Percentiles rank a stretch among this genome's conserved stretches.
These are phyloP conservation scores for Rhizophagus prolifer DNA, from an alignment of 192 early-diverging fungal species.

Conservation along the genomic window DNA sequence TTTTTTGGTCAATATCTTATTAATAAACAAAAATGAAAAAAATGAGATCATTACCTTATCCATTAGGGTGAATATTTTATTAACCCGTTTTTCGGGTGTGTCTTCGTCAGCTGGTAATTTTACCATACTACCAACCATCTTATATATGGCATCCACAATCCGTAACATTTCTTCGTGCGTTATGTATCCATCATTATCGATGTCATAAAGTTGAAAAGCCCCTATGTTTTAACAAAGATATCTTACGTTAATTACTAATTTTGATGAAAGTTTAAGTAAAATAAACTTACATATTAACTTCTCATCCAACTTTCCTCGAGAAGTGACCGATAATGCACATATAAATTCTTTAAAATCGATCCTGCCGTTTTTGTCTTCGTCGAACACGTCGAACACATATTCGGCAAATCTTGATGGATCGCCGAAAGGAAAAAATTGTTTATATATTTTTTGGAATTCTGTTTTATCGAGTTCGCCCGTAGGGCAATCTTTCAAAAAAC, in stretches of 20 bases:
- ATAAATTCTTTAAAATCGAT: conserved; percentile 95
- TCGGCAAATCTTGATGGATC: conserved; percentile 88
- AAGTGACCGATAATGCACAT: conserved; percentile 80
- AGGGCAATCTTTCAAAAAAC: conserved; percentile 92
- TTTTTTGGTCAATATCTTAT: not conserved
- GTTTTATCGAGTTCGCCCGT: conserved; percentile 77
- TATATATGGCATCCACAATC: conserved; percentile 94
- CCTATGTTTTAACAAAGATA: conserved; percentile 38
- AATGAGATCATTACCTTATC: conserved; percentile 54
- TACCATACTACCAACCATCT: conserved; percentile 90
- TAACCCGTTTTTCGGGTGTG: conserved; percentile 85
- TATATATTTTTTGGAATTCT: conserved; percentile 92
- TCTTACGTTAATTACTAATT: not conserved
- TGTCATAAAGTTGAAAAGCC: conserved; percentile 90
- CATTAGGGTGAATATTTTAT: conserved; percentile 90
- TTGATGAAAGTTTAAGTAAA: not conserved
- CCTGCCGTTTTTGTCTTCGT: conserved; percentile 83
- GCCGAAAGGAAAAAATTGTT: conserved; percentile 97
- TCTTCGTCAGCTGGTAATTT: conserved; percentile 89
- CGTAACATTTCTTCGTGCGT: conserved; percentile 85
- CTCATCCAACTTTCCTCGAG: conserved; percentile 79
- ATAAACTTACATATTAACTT: conserved; percentile 73
- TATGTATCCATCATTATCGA: conserved; percentile 85
- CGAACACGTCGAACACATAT: conserved; percentile 90
- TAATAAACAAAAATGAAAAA: conserved; percentile 3